Evolutionary conservation across 495 filamentous ascomycete species (phyloP).

Genomic region (Penicillium soppii): DNA sequence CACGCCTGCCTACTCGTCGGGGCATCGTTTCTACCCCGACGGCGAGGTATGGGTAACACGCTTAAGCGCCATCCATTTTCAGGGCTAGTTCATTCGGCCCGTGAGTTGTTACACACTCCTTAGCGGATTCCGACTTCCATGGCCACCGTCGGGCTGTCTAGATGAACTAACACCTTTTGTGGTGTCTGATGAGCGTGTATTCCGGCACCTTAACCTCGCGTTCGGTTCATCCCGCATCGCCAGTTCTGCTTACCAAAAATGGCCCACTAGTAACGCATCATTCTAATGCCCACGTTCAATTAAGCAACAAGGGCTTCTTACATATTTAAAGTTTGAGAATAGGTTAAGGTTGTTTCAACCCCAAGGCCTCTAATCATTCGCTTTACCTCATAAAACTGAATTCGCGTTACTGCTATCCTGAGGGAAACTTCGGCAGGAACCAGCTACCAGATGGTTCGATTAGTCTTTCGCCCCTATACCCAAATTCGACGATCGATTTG

Average conservation of each 20-base stretch:
- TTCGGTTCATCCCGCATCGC: constrained; percentile 68
- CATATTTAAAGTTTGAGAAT: constrained; percentile 79
- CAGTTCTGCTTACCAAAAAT: constrained; percentile 73
- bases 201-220: constrained; percentile 70
- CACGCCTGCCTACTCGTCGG: constrained; percentile 54
- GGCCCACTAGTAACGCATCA: constrained; percentile 63
- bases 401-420: constrained; percentile 65
- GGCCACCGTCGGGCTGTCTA: constrained; percentile 63
- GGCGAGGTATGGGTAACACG: constrained; percentile 56
- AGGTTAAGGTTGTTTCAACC: constrained; percentile 71
- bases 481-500: constrained; percentile 66
- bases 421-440: constrained; percentile 45
- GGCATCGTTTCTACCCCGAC: constrained; percentile 59
- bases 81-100: constrained; percentile 63
- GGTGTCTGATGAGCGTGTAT: constrained; percentile 69
- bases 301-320: constrained; percentile 72
- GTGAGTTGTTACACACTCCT: constrained; percentile 64
- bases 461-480: constrained; percentile 64
- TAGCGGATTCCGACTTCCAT: constrained; percentile 66
- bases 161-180: constrained; percentile 66
- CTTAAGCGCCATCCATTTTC: constrained; percentile 67
- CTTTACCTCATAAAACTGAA: constrained; percentile 77
- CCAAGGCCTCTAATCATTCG: constrained; percentile 76
- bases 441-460: constrained; percentile 60
- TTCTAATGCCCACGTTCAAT: constrained; percentile 68